These are phyloP conservation scores for Cymbopogon flexuosus DNA, from an alignment of 202 grass and related monocot species.

Conservation along the genomic window DNA sequence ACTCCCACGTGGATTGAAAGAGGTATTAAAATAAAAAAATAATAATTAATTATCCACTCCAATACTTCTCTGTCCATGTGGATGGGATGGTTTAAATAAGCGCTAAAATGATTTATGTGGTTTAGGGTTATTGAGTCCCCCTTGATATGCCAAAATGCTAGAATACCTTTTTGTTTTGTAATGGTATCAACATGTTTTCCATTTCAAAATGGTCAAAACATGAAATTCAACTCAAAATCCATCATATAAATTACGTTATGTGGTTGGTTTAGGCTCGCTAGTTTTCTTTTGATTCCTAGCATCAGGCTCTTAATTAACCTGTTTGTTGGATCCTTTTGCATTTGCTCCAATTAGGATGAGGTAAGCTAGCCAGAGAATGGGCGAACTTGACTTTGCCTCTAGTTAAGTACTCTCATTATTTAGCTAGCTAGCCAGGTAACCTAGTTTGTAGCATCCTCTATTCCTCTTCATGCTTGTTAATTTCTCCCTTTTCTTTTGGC, in stretches of 20 bases:
- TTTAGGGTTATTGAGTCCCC: too few species aligned
- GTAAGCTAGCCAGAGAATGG: not conserved
- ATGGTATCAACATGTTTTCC: not conserved
- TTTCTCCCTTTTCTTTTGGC: not conserved
- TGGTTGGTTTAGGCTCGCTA: not conserved
- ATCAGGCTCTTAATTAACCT: not conserved
- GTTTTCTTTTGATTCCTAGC: not conserved
- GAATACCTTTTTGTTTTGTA: too few species aligned
- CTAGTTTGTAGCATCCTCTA: not conserved
- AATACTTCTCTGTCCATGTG: too few species aligned
- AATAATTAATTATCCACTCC: too few species aligned
- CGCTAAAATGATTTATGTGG: not conserved
- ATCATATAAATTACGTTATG: too few species aligned
- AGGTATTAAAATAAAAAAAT: too few species aligned
- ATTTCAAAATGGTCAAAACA: not conserved
- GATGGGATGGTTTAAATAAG: too few species aligned
- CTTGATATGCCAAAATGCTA: too few species aligned
- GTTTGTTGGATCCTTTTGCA: not conserved
- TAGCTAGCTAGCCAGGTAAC: not conserved
- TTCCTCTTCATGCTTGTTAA: not conserved
- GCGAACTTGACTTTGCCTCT: conserved; percentile 38
- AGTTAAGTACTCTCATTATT: not conserved
- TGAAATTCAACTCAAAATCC: not conserved
- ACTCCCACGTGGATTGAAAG: too few species aligned
- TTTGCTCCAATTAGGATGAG: not conserved